Base-by-base conservation (phyloP, 2,329 filamentous ascomycete species). In the Sporothrix globosa region DNA sequence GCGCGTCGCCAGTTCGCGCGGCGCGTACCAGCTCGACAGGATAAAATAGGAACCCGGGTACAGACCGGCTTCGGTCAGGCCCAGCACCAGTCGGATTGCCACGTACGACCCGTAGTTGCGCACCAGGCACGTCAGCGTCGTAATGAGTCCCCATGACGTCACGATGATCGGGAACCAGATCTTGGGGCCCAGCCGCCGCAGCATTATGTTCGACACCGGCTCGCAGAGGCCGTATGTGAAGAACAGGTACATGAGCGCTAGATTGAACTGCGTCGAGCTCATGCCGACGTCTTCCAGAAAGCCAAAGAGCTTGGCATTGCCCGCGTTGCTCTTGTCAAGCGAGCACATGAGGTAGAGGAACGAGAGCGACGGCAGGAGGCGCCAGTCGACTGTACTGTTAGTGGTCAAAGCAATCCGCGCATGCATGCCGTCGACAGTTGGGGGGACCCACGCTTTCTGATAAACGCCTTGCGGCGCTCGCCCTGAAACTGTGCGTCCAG, bases 81-180 rank as follows among this genome's bases (percentile, higher is more conserved):
- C 91, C 0, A 93, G 85, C 17, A 93, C 80, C 0, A 93, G 77
- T 5, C 91, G 88, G 73, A 88, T 89, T 4, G 86, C 90, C 24
- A 93, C 80, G 6, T 93, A 81, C 2, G 86, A 83, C 53, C 82
- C 87, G 76, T 90, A 93, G 73, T 82, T 89, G 63, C 89, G 82
- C 19, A 88, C 87, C 3, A 93, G 82, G 0, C 91, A 91, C 0
- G 88, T 91, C 75, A 89, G 84, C 1, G 88, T 88, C 19, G 91
- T 88, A 61, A 92, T 83, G 70, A 91, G 82, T 2, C 89, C 89
- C 90, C 90, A 92, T 1, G 84, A 78, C 6, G 84, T 77, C 56
- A 73, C 72, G 27, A 74, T 74, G 41, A 69, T 39, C 39, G 73
- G 69, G 24, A 70, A 74, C 72, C 56, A 74, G 34, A 53, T 58